Evolutionary conservation across 1,139 yeast genomes (phyloP), one percentile per base, ranked within the genome.

Genomic region (Magnusiomyces fungicola): DNA sequence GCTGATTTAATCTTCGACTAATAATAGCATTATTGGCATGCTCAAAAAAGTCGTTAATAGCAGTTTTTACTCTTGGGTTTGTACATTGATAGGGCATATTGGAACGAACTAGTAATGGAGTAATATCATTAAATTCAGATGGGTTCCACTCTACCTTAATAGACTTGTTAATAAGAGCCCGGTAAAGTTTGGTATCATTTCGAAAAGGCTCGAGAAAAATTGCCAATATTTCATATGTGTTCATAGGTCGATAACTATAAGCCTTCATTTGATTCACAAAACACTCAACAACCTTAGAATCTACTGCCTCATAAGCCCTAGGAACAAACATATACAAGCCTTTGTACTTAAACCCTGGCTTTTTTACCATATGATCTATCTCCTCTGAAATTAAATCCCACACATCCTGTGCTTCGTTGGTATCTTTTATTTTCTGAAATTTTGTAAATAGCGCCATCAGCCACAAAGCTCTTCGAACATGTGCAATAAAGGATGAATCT

Each of bases 351-450:
- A 42, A 42, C 3, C 22, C 30, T 6, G 36, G 30, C 14, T 32
- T 42, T 9, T 29, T 30, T 3, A n/a, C 19, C 38, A 42, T 30
- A 27, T 30, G 21, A 4, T 22, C 22, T 7, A 22, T 22, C 24
- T 42, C 45, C 22, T 32, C 37, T 16, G 24, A 18, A 19, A 30
- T 18, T 9, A 32, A 30, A 30, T 42, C 45, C 45, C 45, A 42
- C 7, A 42, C n/a, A n/a, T 42, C 45, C 32, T 42, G 21, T 6
- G 45, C 36, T 42, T 42, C 45, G 7, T 32, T 22, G 24, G 38
- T 42, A 30, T 42, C 38, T n/a, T 33, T 32, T 12, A 21, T n/a
- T 19, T 14, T n/a, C 7, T 33, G 24, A 21, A 21, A 30, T 7
- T 16, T 18, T 7, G 24, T 9, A 12, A 42, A 23, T 4, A 42